Base-by-base conservation (phyloP, 1,139 yeast genomes). In the Debaryomyces nepalensis region DNA sequence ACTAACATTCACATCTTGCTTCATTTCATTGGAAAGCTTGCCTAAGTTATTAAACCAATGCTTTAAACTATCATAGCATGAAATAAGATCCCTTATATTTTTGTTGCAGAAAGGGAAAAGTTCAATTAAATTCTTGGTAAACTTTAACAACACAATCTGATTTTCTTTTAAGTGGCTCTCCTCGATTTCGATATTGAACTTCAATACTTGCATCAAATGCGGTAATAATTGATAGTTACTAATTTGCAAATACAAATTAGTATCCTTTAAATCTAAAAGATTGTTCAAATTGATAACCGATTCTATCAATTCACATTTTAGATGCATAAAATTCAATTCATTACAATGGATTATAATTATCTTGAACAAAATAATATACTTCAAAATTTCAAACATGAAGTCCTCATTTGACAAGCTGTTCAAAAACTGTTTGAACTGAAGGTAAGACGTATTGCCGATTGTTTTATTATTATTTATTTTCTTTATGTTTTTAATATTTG, bases 181-280 rank as follows among this genome's bases (percentile, higher is more conserved):
- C 11, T 39, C 45, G 7, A 51, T 55, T 40, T 58, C 66, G 35
- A 58, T 47, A 39, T 62, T 53, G 10, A 66, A 53, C 46, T 63
- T 66, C 33, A 70, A 50, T 16, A 68, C 47, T 42, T 68, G 74
- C 16, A 70, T 51, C 34, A 70, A 52, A 27, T 68, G 73, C 22
- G 70, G 71, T 15, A 68, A 49, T 19, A 68, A 44, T 43, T 68
- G 71, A 49, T 61, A 66, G 45, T 67, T 68, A 27, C 70, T 60
- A 47, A 68, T 56, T 39, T 64, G 63, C 3, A 68, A 53, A 41
- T 64, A 61, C 43, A 63, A 57, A 22, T 59, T 42, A 32, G 66
- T 68, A 34, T 54, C 54, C 44, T 58, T 59, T 4, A 55, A 52
- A 5, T 52, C 52, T 26, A 69, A 51, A 11, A 53, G 41, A 4